Conservation (phyloP, 345 rosid species). For the Citrus hindsii region DNA sequence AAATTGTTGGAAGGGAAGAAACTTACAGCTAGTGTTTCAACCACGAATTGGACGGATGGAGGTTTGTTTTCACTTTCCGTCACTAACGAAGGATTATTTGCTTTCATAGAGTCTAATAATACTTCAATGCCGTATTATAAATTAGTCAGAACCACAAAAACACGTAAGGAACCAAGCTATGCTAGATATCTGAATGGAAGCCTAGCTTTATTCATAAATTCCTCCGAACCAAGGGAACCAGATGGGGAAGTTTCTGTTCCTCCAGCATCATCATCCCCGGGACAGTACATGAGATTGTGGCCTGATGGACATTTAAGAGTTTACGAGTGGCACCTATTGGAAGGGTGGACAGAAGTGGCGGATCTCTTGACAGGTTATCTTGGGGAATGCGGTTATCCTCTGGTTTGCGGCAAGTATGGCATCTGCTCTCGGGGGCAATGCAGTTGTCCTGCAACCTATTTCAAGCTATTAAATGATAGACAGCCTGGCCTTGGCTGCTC, state of each 20-base stretch:
- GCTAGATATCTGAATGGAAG: constrained; percentile 4
- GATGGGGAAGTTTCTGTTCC: not conserved
- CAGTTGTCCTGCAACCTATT: constrained; percentile 23
- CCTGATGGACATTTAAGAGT: constrained; percentile 30
- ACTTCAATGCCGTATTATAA: not conserved
- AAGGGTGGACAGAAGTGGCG: constrained; percentile 5
- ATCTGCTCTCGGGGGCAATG: constrained; percentile 25
- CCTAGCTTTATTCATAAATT: not conserved
- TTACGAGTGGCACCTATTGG: constrained; percentile 1
- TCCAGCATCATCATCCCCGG: not conserved
- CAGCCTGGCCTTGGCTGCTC: constrained; percentile 31
- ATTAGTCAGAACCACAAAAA: not conserved
- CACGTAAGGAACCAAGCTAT: constrained; percentile 3
- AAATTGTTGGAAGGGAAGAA: not conserved
- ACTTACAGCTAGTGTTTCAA: not conserved
- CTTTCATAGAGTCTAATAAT: not conserved
- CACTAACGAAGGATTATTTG: constrained; percentile 12
- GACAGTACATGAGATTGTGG: constrained; percentile 14
- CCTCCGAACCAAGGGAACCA: not conserved
- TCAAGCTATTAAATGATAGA: constrained; percentile 4
- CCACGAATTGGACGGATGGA: not conserved
- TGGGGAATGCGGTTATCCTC: constrained; percentile 23
- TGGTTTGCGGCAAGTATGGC: constrained; percentile 31
- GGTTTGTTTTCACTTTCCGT: constrained; percentile 20
- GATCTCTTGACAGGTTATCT: constrained; percentile 13